A percentile compares a stretch with the other conserved stretches of the same genome.
phyloP scores from a whole-genome alignment of 1,139 yeast species.

The Taiozyma sp. region DNA sequence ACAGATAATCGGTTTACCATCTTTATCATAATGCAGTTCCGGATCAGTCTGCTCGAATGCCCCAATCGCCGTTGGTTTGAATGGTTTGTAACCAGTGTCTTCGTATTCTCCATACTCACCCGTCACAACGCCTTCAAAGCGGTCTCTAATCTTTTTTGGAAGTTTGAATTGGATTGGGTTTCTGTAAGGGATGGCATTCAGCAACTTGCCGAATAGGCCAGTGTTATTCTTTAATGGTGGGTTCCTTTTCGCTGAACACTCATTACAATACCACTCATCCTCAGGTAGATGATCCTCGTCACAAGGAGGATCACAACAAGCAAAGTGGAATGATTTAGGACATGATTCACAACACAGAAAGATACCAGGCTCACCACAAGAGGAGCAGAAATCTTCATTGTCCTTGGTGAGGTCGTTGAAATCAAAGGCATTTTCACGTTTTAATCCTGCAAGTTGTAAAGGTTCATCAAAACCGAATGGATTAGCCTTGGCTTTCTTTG shows the following conservation, averaged over 20 bases:
- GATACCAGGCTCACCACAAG: constrained; percentile 86
- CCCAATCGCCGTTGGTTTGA: constrained; percentile 36
- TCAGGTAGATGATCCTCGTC: constrained; percentile 73
- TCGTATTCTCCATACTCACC: constrained; percentile 69
- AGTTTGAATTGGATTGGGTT: constrained; percentile 73
- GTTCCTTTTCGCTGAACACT: constrained; percentile 43
- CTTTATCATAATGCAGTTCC: constrained; percentile 55
- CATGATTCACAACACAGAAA: constrained; percentile 93
- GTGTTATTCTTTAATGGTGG: constrained; percentile 23
- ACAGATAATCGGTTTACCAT: constrained; percentile 38
- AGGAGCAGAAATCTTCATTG: constrained; percentile 84
- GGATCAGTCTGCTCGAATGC: constrained; percentile 47
- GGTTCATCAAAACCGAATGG: constrained; percentile 27
- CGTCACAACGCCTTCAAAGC: constrained; percentile 67
- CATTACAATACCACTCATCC: constrained; percentile 86
- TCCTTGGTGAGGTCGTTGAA: constrained; percentile 22
- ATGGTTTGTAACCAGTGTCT: constrained; percentile 52
- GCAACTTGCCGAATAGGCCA: constrained; percentile 54
- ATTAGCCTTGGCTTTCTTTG: constrained; percentile 24
- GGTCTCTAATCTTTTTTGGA: constrained; percentile 64
- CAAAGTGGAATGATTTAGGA: constrained; percentile 86
- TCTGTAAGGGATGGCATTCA: constrained; percentile 49
- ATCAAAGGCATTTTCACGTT: constrained; percentile 22
- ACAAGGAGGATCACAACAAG: constrained; percentile 87
- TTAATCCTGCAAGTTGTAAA: constrained; percentile 20